These are phyloP conservation scores for Phytophthora melonis DNA, from an alignment of 352 stramenopile genomes.

Conservation along the genomic window DNA sequence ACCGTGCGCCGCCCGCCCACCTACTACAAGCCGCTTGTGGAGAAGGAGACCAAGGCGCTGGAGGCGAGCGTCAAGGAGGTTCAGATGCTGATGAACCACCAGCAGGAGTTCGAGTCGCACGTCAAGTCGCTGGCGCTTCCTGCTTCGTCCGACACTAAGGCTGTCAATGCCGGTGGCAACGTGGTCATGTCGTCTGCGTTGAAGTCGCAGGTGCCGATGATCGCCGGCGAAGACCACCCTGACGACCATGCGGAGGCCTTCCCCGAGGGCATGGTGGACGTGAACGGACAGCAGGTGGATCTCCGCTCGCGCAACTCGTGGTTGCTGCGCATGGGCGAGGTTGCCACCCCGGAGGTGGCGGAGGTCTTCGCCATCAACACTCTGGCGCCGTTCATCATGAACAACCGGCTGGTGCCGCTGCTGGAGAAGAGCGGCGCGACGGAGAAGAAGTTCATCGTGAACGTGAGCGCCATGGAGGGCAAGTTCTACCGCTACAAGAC, in stretches of 20 bases:
- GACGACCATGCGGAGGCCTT: constrained; percentile 67
- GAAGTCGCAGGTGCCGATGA: constrained; percentile 85
- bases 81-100: constrained; percentile 80
- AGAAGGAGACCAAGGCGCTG: constrained; percentile 83
- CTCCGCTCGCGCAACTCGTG: constrained; percentile 95
- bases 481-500: constrained; percentile 99
- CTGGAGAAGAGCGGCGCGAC: constrained; percentile 70
- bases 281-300: constrained; percentile 97
- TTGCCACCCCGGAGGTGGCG: constrained; percentile 87
- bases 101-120: constrained; percentile 80
- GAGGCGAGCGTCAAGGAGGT: constrained; percentile 60
- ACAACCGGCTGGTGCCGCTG: constrained; percentile 93
- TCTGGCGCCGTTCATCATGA: constrained; percentile 97
- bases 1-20: constrained; percentile 94
- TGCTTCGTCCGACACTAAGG: constrained; percentile 29
- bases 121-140: constrained; percentile 69
- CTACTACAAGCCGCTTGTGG: constrained; percentile 94
- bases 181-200: constrained; percentile 77
- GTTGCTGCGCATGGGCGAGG: constrained; percentile 95
- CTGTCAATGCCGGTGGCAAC: constrained; percentile 29
- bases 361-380: constrained; percentile 96
- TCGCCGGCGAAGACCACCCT: constrained; percentile 77
- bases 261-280: constrained; percentile 88
- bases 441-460: constrained; percentile 95
- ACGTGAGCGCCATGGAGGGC: constrained; percentile 98